Conservation (phyloP, 805 yeast genomes). For the Hanseniaspora lachancei region DNA sequence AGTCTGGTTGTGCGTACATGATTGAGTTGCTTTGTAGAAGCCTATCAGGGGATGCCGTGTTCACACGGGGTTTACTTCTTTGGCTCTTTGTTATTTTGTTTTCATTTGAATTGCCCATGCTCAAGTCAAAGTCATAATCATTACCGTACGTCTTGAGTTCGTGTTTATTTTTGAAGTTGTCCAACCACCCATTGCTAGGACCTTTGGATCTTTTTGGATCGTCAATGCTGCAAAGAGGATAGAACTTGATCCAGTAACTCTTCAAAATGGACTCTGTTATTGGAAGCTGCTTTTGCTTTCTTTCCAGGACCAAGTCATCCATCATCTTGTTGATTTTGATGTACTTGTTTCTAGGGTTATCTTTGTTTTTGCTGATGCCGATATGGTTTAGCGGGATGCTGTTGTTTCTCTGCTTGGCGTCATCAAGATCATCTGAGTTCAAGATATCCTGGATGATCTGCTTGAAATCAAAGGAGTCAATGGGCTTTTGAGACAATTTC, state of each 20-base stretch:
- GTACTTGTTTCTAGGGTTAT: slow-evolving; percentile 32
- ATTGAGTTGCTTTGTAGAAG: neutral
- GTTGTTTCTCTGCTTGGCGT: slow-evolving; percentile 12
- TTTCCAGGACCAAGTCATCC: slow-evolving; percentile 39
- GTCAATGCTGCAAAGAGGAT: slow-evolving; percentile 43
- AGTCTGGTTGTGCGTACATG: neutral
- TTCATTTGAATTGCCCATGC: neutral
- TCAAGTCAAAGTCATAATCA: neutral
- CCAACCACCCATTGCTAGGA: slow-evolving; percentile 52
- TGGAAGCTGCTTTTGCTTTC: slow-evolving; percentile 33
- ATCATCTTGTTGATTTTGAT: slow-evolving; percentile 46
- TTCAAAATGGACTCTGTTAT: slow-evolving; percentile 44
- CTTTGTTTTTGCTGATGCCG: neutral
- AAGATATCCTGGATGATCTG: slow-evolving; percentile 7
- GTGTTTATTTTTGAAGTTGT: slow-evolving; percentile 48
- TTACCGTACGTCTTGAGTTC: slow-evolving; percentile 24
- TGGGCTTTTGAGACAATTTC: slow-evolving; percentile 22
- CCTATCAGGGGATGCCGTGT: neutral
- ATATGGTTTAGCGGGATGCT: neutral
- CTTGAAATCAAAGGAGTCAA: slow-evolving; percentile 13
- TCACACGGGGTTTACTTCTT: neutral
- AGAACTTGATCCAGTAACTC: slow-evolving; percentile 44
- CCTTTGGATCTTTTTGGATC: slow-evolving; percentile 44
- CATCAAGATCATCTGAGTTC: neutral
- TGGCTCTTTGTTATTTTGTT: neutral